Conservation (phyloP, 768 basidiomycete species). For the Phanerochaete carnosa region DNA sequence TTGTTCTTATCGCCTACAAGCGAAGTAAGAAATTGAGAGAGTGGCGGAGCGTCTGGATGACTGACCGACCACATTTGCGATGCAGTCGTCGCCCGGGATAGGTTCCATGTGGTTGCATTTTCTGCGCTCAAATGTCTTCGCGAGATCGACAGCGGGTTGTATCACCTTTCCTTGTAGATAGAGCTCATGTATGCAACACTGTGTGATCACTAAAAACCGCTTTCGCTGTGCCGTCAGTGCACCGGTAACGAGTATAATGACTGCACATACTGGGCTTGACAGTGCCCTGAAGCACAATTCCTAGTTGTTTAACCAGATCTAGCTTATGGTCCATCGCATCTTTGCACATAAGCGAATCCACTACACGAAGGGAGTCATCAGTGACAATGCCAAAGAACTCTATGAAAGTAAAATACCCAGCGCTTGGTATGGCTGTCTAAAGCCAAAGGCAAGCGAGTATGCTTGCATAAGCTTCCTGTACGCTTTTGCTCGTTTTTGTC, state of each 20-base stretch:
- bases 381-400: constrained; percentile 5
- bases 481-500: constrained; percentile 92
- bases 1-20: constrained; percentile 74
- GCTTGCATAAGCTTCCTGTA: constrained; percentile 94
- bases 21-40: neutral
- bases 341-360: constrained; percentile 84
- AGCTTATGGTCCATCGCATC: constrained; percentile 63
- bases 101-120: constrained; percentile 93
- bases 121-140: constrained; percentile 89
- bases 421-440: constrained; percentile 92
- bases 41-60: constrained; percentile 2
- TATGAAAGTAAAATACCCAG: constrained; percentile 49
- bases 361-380: constrained; percentile 35
- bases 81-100: constrained; percentile 83
- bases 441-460: constrained; percentile 84
- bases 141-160: constrained; percentile 81
- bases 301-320: constrained; percentile 74
- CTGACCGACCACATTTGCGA: constrained; percentile 78
- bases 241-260: neutral
- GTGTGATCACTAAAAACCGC: constrained; percentile 87
- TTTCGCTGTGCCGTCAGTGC: constrained; percentile 34
- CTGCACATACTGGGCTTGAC: constrained; percentile 85
- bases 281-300: constrained; percentile 76
- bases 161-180: constrained; percentile 76
- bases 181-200: constrained; percentile 93